These are phyloP conservation scores for Chlorella sp. DNA, from an alignment of 139 green algal genomes.

Conservation along the genomic window DNA sequence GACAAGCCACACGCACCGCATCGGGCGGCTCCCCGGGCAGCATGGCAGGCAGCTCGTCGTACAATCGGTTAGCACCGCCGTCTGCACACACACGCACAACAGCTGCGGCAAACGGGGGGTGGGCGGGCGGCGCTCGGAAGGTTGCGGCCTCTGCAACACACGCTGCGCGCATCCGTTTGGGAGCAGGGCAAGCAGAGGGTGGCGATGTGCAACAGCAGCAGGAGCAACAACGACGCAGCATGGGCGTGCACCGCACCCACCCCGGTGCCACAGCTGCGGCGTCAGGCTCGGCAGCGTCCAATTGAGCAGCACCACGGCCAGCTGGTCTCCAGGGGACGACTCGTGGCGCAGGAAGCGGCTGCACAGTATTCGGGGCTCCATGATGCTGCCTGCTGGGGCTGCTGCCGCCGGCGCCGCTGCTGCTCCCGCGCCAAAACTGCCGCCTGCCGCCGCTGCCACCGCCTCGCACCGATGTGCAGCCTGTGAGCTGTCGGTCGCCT, in stretches of 20 bases:
- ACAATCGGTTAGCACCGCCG: slow-evolving; percentile 92
- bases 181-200: too few species aligned
- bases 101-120: slow-evolving; percentile 38
- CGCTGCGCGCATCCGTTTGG: too few species aligned
- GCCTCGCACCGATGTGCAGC: not conserved
- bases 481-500: too few species aligned
- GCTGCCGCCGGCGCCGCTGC: not conserved
- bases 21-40: slow-evolving; percentile 2
- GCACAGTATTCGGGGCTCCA: slow-evolving; percentile 1
- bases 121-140: not conserved
- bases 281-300: slow-evolving; percentile 37
- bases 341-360: slow-evolving; percentile 27
- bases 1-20: not conserved
- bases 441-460: not conserved
- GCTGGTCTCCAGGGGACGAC: not conserved
- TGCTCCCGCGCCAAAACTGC: too few species aligned
- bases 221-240: not conserved
- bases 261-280: slow-evolving; percentile 17
- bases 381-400: too few species aligned
- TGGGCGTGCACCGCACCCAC: not conserved
- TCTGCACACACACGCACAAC: slow-evolving; percentile 86
- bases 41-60: slow-evolving; percentile 75
- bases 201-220: not conserved
- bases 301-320: slow-evolving; percentile 45
- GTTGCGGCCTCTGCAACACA: not conserved